Evolutionary conservation across 345 rosid species (phyloP).

Genomic region (Aquilaria yunnanensis): DNA sequence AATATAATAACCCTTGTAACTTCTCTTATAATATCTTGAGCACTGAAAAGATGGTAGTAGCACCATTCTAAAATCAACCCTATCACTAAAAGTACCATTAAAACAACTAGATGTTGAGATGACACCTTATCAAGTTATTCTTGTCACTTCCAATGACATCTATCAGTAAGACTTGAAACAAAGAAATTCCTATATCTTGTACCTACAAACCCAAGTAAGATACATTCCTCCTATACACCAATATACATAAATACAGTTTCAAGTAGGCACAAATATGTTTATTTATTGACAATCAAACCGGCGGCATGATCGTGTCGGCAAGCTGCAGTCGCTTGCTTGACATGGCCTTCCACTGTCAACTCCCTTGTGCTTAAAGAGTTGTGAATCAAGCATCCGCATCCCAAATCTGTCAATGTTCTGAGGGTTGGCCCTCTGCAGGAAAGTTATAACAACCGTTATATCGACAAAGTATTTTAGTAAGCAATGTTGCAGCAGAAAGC

Average conservation of each 20-base stretch:
- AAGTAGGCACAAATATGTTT: neutral
- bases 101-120: too few species aligned
- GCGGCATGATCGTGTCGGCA: neutral
- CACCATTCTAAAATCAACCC: too few species aligned
- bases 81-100: too few species aligned
- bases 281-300: neutral
- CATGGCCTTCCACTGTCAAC: neutral
- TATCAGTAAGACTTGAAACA: too few species aligned
- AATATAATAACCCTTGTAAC: too few species aligned
- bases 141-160: too few species aligned
- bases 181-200: too few species aligned
- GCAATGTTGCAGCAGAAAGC: neutral
- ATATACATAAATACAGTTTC: constrained; percentile 1
- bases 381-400: neutral
- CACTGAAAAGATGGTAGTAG: too few species aligned
- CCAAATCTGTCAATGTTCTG: neutral
- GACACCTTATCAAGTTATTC: too few species aligned
- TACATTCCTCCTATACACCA: constrained; percentile 6
- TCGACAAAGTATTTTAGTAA: neutral
- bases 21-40: too few species aligned
- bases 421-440: neutral
- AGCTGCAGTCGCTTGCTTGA: neutral
- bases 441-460: neutral
- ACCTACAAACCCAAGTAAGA: too few species aligned
- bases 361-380: neutral